Evolutionary conservation across 305 asterid species (phyloP), one percentile per base, ranked within the genome.

Genomic region (Fraxinus ornus): DNA sequence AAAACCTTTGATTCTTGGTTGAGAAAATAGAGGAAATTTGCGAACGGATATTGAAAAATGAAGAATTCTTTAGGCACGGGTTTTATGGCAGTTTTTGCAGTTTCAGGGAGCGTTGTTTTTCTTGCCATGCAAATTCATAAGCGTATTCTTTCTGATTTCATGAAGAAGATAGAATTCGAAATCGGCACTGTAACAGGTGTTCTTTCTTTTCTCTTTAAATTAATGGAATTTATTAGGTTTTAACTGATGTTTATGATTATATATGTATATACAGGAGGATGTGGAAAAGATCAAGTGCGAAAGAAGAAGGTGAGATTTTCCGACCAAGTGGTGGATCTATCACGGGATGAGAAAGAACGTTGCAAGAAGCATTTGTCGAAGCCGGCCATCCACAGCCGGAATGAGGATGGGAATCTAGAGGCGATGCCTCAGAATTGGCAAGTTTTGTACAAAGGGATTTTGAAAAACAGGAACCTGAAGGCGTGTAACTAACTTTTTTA

Each of bases 71-170:
- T 89, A 36, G 90, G 91, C 68, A 81, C 91, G 15, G 95, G 97
- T 76, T 89, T 87, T 36, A 83, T 95, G 92, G 93, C 95, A 7
- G 98, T 93, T 88, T 93, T 91, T 79, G 98, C 95, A 39, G 98
- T 92, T 73, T 94, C 98, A 0, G 97, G 95, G 7, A 93, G 96
- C 89, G 98, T 94, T 0, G 96, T 86, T 39, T 85, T 95, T 60
- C 88, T 95, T n/a, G 93, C 98, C 85, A 86, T 92, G 84, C 97
- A 91, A 82, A 90, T 86, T 7, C 98, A 95, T 82, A 91, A 95
- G 37, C 97, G 93, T 79, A 93, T 93, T 47, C 93, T 92, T 77
- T 90, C 97, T 77, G 87, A 91, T 87, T 93, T 95, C 90, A 90
- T 95, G 91, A 89, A 92, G 84, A 84, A 91, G 79, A 87, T 92